Evolutionary conservation across 2,329 filamentous ascomycete species (phyloP).

Genomic region (Keithomyces neogunnii): DNA sequence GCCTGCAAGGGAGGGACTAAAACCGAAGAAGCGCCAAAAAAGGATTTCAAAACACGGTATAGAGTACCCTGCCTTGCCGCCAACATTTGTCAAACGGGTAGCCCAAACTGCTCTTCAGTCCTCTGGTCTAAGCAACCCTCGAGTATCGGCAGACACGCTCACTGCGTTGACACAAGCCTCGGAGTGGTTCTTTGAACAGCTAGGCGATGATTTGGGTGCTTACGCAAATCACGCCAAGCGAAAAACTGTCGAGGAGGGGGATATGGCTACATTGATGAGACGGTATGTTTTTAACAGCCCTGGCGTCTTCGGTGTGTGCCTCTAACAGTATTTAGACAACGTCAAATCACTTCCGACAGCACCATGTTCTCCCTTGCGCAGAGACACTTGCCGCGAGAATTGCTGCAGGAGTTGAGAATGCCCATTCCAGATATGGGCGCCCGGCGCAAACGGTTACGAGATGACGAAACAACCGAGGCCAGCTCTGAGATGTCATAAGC

Average conservation of each 20-base stretch:
- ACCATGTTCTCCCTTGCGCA: conserved; percentile 82
- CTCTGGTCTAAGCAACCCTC: conserved; percentile 55
- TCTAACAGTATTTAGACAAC: conserved; percentile 53
- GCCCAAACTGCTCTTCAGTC: conserved; percentile 63
- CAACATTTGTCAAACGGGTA: conserved; percentile 63
- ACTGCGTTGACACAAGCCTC: conserved; percentile 70
- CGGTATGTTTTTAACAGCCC: conserved; percentile 45
- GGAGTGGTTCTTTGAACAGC: conserved; percentile 88
- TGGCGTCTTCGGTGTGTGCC: neutral
- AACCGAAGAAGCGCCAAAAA: conserved; percentile 28
- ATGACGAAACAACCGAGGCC: conserved; percentile 25
- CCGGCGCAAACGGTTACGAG: conserved; percentile 25
- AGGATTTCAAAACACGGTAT: conserved; percentile 61
- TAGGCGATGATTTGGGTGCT: conserved; percentile 68
- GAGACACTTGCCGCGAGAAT: conserved; percentile 70
- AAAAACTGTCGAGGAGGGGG: conserved; percentile 78
- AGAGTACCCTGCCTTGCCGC: conserved; percentile 66
- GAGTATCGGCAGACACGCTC: conserved; percentile 65
- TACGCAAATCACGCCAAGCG: conserved; percentile 77
- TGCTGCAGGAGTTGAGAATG: conserved; percentile 76
- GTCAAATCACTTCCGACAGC: conserved; percentile 60
- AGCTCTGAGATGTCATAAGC: conserved; percentile 17
- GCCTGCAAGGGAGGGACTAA: conserved; percentile 6
- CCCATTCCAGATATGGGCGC: conserved; percentile 43
- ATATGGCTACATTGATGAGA: conserved; percentile 74